Evolutionary conservation across 768 basidiomycete genomes (phyloP).

Genomic region (Russula dissimulans): DNA sequence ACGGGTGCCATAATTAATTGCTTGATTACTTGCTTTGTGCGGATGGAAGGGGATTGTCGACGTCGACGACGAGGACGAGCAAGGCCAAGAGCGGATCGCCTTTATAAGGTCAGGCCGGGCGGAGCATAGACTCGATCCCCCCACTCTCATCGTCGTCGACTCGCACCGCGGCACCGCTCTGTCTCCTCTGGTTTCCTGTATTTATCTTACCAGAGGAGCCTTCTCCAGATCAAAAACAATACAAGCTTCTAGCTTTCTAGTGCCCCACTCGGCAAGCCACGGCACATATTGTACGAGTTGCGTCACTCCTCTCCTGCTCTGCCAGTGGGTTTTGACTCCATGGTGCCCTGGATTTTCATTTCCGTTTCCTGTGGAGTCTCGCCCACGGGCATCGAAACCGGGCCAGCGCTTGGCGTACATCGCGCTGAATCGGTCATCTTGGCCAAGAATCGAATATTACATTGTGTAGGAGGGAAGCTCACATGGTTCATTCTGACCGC

Average conservation of each 20-base stretch:
- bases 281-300: not conserved
- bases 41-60: not conserved
- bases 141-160: not conserved
- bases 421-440: too few relatives aligned
- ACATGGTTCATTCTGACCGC: too few relatives aligned
- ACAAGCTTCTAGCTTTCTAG: not conserved
- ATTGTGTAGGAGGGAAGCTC: too few relatives aligned
- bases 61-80: not conserved
- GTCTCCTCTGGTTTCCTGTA: not conserved
- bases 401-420: not conserved
- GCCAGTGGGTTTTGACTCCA: not conserved
- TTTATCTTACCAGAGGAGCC: not conserved
- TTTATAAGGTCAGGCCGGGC: conserved; percentile 5
- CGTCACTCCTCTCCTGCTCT: not conserved
- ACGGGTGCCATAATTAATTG: conserved; percentile 10
- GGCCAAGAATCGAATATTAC: too few relatives aligned
- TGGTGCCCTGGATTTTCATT: too few relatives aligned
- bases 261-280: not conserved
- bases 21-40: not conserved
- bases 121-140: not conserved
- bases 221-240: not conserved
- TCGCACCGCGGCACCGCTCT: too few relatives aligned
- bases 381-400: too few relatives aligned
- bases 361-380: not conserved
- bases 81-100: not conserved